Evolutionary conservation across 495 filamentous ascomycete genomes (phyloP).

Genomic region (Saxispiralis lemnorum): DNA sequence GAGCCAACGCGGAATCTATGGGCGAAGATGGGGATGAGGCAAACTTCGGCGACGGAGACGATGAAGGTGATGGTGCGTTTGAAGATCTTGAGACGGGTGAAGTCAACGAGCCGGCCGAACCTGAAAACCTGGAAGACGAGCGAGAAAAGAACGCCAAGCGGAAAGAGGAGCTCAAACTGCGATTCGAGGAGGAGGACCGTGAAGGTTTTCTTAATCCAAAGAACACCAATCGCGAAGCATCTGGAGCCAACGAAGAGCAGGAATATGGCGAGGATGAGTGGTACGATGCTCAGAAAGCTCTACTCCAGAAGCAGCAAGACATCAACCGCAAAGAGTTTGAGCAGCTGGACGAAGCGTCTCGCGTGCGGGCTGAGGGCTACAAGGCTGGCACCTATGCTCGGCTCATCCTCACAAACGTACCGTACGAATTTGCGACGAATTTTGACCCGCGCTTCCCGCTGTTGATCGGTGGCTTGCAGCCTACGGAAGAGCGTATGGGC

Average conservation of each 20-base stretch:
- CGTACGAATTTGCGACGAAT: slow-evolving; percentile 75
- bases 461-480: slow-evolving; percentile 71
- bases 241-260: slow-evolving; percentile 36
- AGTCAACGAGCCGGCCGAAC: slow-evolving; percentile 24
- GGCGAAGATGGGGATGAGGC: slow-evolving; percentile 27
- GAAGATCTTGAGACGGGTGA: slow-evolving; percentile 77
- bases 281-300: slow-evolving; percentile 93
- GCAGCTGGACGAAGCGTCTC: slow-evolving; percentile 57
- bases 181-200: slow-evolving; percentile 92
- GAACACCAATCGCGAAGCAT: slow-evolving; percentile 45
- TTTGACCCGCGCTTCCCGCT: slow-evolving; percentile 77
- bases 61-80: slow-evolving; percentile 74
- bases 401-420: slow-evolving; percentile 71
- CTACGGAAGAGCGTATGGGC: slow-evolving; percentile 88
- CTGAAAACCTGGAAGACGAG: slow-evolving; percentile 51
- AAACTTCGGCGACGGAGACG: slow-evolving; percentile 26
- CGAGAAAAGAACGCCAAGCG: slow-evolving; percentile 74
- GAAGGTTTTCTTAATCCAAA: slow-evolving; percentile 84
- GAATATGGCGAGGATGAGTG: slow-evolving; percentile 95
- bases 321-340: slow-evolving; percentile 93
- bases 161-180: slow-evolving; percentile 84
- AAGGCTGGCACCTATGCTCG: slow-evolving; percentile 87
- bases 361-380: slow-evolving; percentile 71
- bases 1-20: slow-evolving; percentile 13
- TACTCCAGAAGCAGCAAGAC: slow-evolving; percentile 78